These are phyloP conservation scores for Apiospora koreana DNA, from an alignment of 2,329 filamentous ascomycete species.

Conservation along the genomic window DNA sequence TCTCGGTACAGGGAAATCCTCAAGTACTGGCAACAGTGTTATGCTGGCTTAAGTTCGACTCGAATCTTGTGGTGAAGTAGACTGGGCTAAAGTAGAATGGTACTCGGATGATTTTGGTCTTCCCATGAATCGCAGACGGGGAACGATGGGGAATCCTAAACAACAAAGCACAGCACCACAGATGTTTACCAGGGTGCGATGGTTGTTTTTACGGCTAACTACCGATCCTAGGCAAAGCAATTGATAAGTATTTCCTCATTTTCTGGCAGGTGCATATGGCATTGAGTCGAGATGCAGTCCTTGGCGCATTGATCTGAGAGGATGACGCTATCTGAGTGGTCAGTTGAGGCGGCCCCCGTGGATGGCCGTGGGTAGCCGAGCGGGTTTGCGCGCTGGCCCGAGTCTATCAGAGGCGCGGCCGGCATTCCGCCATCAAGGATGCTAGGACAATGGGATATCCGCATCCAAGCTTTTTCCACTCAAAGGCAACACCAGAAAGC, in stretches of 20 bases:
- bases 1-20: background rate
- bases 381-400: background rate
- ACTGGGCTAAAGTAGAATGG: background rate
- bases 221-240: background rate
- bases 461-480: background rate
- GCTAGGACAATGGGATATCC: background rate
- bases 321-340: conserved; percentile 1
- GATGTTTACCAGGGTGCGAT: background rate
- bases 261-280: background rate
- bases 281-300: background rate
- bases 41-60: background rate
- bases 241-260: background rate
- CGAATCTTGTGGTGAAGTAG: background rate
- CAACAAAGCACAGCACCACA: background rate
- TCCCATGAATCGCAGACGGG: background rate
- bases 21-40: background rate
- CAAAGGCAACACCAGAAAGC: background rate
- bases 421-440: conserved; percentile 9
- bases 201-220: background rate
- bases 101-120: background rate
- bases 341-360: background rate
- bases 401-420: conserved; percentile 9
- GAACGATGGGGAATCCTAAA: background rate
- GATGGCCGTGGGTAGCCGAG: conserved; percentile 13
- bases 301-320: background rate